Base-by-base conservation (phyloP, 2,329 filamentous ascomycete species). In the Cercospora nicotianae region DNA sequence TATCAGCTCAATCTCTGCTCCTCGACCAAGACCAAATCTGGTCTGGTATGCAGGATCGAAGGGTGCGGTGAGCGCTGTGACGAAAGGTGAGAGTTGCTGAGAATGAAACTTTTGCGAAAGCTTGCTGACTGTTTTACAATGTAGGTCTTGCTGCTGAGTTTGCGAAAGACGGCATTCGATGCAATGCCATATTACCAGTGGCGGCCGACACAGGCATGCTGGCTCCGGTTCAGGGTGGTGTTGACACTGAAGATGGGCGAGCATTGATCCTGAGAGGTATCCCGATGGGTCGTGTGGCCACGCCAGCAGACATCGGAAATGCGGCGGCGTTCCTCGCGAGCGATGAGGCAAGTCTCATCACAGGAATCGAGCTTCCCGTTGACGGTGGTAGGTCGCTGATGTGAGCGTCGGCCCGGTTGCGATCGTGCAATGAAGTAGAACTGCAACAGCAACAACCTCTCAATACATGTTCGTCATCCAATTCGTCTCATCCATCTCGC, bases 21-120 rank as follows among this genome's bases (percentile, higher is more conserved):
- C 68, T 3, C 64, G 73, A 3, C 74, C 74, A 3, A 60, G 75
- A 6, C 74, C 75, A 7, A 74, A 73, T 36, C 59, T 77, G 1
- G 75, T 76, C 18, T 77, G 74, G 74, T 77, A 77, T 58, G 74
- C 73, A 5, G 74, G 72, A 8, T 68, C 64, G 8, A 77, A 76
- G 67, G 75, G 72, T 13, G 74, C 74, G 4, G 74, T 77, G 18
- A 70, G 65, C 6, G 69, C 72, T 7, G 69, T 76, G 36, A 67
- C 67, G 23, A 59, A 72, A 69, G 65, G 62, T 64, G n/a, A 63
- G 28, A 53, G 13, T 18, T 1, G 7, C 28, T 10, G 16, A 31
- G 16, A n/a, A 10, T 18, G 7, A 1, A 12, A 33, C 4, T 18
- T 20, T 45, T 9, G 8, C 20, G 20, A 3, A 20, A 5, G 16